Conservation (phyloP, 768 basidiomycete genomes). For the Mrakia blollopis region DNA sequence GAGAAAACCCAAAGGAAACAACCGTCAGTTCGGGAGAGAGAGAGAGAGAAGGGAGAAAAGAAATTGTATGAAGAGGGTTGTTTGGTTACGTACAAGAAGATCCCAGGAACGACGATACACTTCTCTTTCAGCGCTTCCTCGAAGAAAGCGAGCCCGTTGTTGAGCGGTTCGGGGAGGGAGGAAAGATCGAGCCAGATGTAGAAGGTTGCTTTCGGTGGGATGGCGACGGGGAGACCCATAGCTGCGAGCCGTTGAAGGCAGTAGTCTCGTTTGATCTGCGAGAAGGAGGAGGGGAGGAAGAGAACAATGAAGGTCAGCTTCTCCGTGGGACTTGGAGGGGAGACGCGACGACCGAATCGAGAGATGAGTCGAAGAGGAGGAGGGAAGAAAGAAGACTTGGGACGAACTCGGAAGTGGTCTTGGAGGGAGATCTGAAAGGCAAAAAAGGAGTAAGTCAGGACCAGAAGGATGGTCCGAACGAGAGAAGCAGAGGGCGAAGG, state of each 20-base stretch:
- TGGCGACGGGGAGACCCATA: slow-evolving; percentile 67
- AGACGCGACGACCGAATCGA: not conserved
- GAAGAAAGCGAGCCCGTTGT: slow-evolving; percentile 91
- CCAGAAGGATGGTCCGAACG: not conserved
- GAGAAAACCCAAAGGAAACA: not conserved
- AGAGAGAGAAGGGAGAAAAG: not conserved
- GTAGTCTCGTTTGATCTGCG: slow-evolving; percentile 77
- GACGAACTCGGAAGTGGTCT: slow-evolving; percentile 50
- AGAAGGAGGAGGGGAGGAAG: slow-evolving; percentile 55
- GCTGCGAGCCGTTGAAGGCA: slow-evolving; percentile 73
- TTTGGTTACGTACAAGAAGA: slow-evolving; percentile 5
- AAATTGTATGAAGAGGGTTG: not conserved
- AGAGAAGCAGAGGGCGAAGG: not conserved
- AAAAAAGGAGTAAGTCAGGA: not conserved
- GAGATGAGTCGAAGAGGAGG: too few species aligned
- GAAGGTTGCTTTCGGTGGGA: slow-evolving; percentile 58
- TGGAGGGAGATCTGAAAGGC: slow-evolving; percentile 81
- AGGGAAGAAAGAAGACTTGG: not conserved
- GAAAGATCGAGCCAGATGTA: slow-evolving; percentile 88
- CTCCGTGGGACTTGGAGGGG: not conserved
- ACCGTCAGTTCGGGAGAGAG: not conserved
- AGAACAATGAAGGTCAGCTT: not conserved
- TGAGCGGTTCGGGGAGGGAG: slow-evolving; percentile 70
- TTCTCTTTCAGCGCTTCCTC: slow-evolving; percentile 82
- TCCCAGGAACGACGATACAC: slow-evolving; percentile 17